Base-by-base conservation (phyloP, 1,284 basidiomycete species). In the Sporisorium scitamineum region DNA sequence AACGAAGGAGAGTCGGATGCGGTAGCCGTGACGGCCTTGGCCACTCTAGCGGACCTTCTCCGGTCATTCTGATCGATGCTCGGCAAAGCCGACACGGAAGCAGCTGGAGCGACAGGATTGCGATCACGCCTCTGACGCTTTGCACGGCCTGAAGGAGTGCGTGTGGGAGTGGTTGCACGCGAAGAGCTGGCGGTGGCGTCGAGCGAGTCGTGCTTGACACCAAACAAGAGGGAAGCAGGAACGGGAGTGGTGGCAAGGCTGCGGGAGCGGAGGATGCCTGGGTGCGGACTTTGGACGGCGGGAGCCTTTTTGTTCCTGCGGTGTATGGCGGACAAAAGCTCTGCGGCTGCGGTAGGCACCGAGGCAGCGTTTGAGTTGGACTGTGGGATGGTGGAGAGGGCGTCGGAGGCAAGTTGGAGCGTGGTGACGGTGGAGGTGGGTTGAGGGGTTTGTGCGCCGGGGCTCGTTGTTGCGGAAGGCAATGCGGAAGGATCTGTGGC, bases 41-140 rank as follows among this genome's bases (percentile, higher is more conserved):
- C 73, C 3, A 76, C 69, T n/a, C 73, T 50, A 20, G 69, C 73
- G 27, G 69, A 71, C 22, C 73, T 55, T 13, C 73, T 54, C 0
- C 73, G 64, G 37, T 76, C 73, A 29, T 61, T 65, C 10, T 55
- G 47, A 5, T 76, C 69, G 47, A 76, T 51, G 39, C 73, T 68
- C 2, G 69, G 73, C 31, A 76, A 51, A 11, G 62, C 58, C 5
- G 58, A 58, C 9, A 32, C 18, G 10, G 52, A 32, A 4, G 58
- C 34, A 0, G 24, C 42, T 1, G 62, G 63, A 7, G 63, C 60
- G 4, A 54, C 59, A 8, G 32, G 45, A 47, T 63, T 58, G 24
- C 73, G 73, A n/a, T 76, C 65, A 16, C 61, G 62, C 47, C 56
- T 64, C 14, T 66, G 68, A 39, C 73, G 50, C 31, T 68, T 71